phyloP scores from a whole-genome alignment of 352 stramenopile species.

The Phytopythium delawarense region DNA sequence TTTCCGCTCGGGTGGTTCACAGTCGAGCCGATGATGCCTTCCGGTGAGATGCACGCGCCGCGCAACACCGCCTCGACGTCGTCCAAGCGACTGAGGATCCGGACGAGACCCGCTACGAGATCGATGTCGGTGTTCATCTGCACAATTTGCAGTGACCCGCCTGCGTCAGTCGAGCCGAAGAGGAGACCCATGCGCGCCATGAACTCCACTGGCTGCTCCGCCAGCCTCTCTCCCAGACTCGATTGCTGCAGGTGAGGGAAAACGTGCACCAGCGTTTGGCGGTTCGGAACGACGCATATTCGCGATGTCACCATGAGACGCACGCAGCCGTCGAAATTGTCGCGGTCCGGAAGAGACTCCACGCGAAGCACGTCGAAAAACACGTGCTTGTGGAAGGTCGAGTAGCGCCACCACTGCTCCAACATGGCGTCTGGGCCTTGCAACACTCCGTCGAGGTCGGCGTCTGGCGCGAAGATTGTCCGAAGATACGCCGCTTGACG shows the following conservation, averaged over 20 bases:
- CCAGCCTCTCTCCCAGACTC: conserved; percentile 15
- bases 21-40: not conserved
- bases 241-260: conserved; percentile 30
- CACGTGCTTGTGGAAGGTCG: conserved; percentile 28
- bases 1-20: not conserved
- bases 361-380: conserved; percentile 31
- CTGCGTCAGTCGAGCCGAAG: not conserved
- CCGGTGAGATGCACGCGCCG: not conserved
- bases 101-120: conserved; percentile 17
- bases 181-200: not conserved
- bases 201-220: not conserved
- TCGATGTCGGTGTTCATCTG: conserved; percentile 29
- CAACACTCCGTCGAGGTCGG: conserved; percentile 19
- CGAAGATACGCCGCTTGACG: conserved; percentile 35
- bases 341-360: conserved; percentile 2
- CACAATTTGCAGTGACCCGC: conserved; percentile 7
- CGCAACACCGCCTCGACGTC: conserved; percentile 10
- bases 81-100: conserved; percentile 19
- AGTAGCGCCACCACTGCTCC: conserved; percentile 33
- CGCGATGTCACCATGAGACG: conserved; percentile 18
- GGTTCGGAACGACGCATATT: conserved; percentile 27
- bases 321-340: conserved; percentile 15
- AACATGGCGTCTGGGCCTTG: conserved; percentile 19
- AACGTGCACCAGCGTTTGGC: conserved; percentile 26
- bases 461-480: conserved; percentile 25